Evolutionary conservation across 148 eudicot genomes (phyloP).

Genomic region (Rhododendron ferrugineum): DNA sequence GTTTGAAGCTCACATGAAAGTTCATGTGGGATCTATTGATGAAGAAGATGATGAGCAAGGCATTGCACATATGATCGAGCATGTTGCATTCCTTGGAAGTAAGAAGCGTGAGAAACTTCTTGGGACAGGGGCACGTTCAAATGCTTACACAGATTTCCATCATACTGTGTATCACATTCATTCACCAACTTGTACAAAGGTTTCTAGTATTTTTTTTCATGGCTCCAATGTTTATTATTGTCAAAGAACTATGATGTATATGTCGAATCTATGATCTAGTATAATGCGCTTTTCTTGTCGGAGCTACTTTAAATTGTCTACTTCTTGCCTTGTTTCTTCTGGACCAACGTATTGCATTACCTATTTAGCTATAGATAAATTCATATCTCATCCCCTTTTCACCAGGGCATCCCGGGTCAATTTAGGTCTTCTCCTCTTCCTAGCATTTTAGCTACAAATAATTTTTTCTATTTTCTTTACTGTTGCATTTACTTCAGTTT

Average conservation of each 20-base stretch:
- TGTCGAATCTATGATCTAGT: conserved; percentile 1
- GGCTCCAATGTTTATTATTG: not conserved
- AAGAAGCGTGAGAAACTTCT: conserved; percentile 96
- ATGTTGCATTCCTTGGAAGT: conserved; percentile 99
- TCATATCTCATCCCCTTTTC: not conserved
- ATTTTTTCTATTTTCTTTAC: not conserved
- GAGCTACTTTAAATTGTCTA: not conserved
- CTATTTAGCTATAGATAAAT: not conserved
- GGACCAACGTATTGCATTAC: not conserved
- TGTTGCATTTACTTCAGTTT: not conserved
- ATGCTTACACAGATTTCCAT: conserved; percentile 99
- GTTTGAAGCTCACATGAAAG: conserved; percentile 99
- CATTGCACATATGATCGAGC: conserved; percentile 99
- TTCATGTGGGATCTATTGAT: conserved; percentile 96
- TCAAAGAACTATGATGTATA: not conserved
- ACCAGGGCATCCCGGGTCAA: not conserved
- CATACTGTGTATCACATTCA: conserved; percentile 98
- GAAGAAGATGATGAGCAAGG: conserved; percentile 99
- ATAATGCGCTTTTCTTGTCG: not conserved
- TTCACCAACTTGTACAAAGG: conserved; percentile 85
- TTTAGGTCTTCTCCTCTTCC: not conserved
- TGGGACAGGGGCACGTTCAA: conserved; percentile 97
- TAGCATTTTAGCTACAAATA: not conserved
- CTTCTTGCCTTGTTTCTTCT: not conserved
- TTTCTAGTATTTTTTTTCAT: conserved; percentile 16